Percentiles rank a stretch among this genome's conserved stretches.
Evolutionary conservation across 768 basidiomycete species (phyloP).

Genomic region (Grammothele lineata): DNA sequence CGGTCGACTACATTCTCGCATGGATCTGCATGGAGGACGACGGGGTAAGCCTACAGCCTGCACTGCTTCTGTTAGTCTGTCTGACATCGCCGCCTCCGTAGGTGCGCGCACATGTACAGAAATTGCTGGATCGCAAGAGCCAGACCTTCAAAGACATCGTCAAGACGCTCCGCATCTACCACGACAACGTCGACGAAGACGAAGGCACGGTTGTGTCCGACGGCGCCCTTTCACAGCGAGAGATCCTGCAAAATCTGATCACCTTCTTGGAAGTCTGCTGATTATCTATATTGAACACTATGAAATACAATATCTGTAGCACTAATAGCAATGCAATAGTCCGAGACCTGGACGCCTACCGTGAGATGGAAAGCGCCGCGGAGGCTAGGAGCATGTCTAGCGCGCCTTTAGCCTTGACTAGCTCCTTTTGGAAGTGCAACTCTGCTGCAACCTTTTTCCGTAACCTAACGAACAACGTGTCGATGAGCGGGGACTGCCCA

Average conservation of each 20-base stretch:
- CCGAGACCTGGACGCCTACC: background rate
- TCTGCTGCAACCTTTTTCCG: constrained; percentile 84
- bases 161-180: constrained; percentile 64
- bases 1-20: constrained; percentile 88
- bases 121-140: constrained; percentile 73
- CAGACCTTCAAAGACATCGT: constrained; percentile 69
- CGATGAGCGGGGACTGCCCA: constrained; percentile 93
- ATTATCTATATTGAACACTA: constrained; percentile 11
- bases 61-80: constrained; percentile 2
- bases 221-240: constrained; percentile 51
- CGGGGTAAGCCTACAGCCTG: constrained; percentile 56
- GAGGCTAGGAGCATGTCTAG: constrained; percentile 86
- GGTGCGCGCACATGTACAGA: constrained; percentile 72
- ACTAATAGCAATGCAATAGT: background rate
- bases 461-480: constrained; percentile 76
- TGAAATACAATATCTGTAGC: constrained; percentile 12
- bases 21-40: constrained; percentile 99
- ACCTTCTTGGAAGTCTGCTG: constrained; percentile 47
- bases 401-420: constrained; percentile 79
- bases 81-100: constrained; percentile 29
- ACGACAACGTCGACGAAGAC: constrained; percentile 66
- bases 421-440: constrained; percentile 82
- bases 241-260: constrained; percentile 67
- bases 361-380: constrained; percentile 31
- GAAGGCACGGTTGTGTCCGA: constrained; percentile 32